Base-by-base conservation (phyloP, 768 basidiomycete species). In the Panus rudis region DNA sequence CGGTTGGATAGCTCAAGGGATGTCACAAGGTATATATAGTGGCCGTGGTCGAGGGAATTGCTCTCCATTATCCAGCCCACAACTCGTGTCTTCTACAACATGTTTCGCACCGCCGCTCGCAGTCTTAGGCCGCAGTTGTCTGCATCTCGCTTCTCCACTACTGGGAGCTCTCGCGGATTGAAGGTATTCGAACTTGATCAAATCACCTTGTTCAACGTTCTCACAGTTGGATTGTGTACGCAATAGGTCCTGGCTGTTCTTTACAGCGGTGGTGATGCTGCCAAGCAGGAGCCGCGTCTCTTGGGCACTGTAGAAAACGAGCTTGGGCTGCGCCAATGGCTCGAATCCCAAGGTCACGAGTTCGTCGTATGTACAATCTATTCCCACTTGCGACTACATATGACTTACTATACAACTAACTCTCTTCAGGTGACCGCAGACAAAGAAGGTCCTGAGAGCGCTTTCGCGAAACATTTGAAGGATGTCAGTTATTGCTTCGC, bases 251-350 rank as follows among this genome's bases (percentile, higher is more conserved):
- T 87, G 27, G 79, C 79, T 56, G 79, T 85, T 54, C 71, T 85
- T 39, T 85, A 84, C 64, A 67, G 72, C 47, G 84, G 84, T 53
- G 70, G 68, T 55, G 52, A 75, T 47, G 74, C 81, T 46, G 83
- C 84, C 45, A 48, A 63, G 48, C 64, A 79, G 48, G 83, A 88
- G 58, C 73, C 79, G 28, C 78, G 83, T 59, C 76, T 87, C 16
- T 69, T 88, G 19, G 87, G 86, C 40, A 86, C 86, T 14, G 70
- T 76, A 43, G 82, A 91, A 62, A 91, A 90, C 64, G 68, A 86
- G 81, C 77, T 92, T 47, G 87, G 85, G 32, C 65, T 90, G 52
- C 65, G 68, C 39, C 61, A 78, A 6, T 88, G 79, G 76, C 65
- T 89, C 47, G 67, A 72, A 46, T 69, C 72, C 3, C 64, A 76